These are phyloP conservation scores for Lolium perenne DNA, from an alignment of 176 grass and related monocot species.

Conservation along the genomic window DNA sequence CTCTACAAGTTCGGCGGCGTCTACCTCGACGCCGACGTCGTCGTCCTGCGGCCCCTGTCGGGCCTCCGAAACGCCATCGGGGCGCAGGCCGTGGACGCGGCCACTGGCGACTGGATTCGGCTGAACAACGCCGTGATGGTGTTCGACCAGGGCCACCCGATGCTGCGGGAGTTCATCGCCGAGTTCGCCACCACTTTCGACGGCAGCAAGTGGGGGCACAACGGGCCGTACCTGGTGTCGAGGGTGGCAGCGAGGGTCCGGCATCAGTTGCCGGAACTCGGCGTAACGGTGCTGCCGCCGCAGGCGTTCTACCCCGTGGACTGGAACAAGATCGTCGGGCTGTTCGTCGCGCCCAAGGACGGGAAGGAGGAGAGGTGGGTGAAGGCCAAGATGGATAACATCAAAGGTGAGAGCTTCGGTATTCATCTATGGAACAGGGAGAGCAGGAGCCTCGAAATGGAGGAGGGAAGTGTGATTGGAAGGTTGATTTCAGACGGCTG, in stretches of 20 bases:
- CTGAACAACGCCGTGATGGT: constrained; percentile 94
- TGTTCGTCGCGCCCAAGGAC: constrained; percentile 64
- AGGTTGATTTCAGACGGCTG: constrained; percentile 63
- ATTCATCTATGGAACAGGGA: constrained; percentile 90
- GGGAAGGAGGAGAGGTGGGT: constrained; percentile 53
- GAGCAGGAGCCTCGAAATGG: constrained; percentile 59
- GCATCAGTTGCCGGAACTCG: background rate
- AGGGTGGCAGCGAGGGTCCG: constrained; percentile 61
- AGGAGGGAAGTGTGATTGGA: constrained; percentile 76
- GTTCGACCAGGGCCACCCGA: constrained; percentile 76
- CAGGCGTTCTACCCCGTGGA: constrained; percentile 81
- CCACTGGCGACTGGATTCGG: constrained; percentile 66
- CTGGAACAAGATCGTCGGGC: constrained; percentile 71
- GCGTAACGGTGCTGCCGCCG: constrained; percentile 68
- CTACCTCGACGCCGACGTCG: constrained; percentile 85
- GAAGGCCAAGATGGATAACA: constrained; percentile 60
- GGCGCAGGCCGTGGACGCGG: constrained; percentile 62
- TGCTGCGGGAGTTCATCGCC: constrained; percentile 70
- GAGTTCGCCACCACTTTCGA: constrained; percentile 84
- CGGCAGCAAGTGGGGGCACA: constrained; percentile 89
- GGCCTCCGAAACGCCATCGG: constrained; percentile 75
- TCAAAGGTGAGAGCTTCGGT: constrained; percentile 60
- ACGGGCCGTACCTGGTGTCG: constrained; percentile 91
- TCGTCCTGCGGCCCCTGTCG: constrained; percentile 59
- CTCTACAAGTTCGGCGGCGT: constrained; percentile 75